Evolutionary conservation across 2,329 filamentous ascomycete genomes (phyloP), one percentile per base, ranked within the genome.

Genomic region (Delphinella strobiligena): DNA sequence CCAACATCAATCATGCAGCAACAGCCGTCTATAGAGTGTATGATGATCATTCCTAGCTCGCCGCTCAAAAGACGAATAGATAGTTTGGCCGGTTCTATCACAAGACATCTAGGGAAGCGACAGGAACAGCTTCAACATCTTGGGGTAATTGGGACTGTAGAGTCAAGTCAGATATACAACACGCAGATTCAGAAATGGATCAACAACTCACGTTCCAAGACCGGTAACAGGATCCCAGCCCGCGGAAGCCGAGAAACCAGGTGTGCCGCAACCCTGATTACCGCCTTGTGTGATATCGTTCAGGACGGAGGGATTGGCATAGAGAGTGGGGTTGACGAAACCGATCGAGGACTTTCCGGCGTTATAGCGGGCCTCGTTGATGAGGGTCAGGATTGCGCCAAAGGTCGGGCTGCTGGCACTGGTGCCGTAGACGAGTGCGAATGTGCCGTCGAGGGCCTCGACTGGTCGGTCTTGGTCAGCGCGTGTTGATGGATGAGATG

Each of bases 321-420:
- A 72, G n/a, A 62, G 47, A 1, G 55, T 51, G 1, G 62, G 62
- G 38, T 65, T 66, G 39, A 63, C 46, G 49, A 66, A 65, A 10
- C 63, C 63, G 7, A 66, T 51, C 12, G 54, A 45, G 11, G 52
- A 46, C 51, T 65, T 66, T 15, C 60, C 61, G 9, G 41, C 34
- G 29, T 52, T 45, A 19, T 55, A 38, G 15, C 61, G 48, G n/a
- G 52, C 60, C 41, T 64, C 55, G 40, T 66, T 66, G 48, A 66
- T 55, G 18, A 70, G 49, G 1, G 66, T 72, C 19, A 74, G 49
- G 31, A 71, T 60, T 0, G 63, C 54, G 0, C 62, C 68, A 46
- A 67, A 66, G 1, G 69, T 63, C 1, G 71, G 72, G 22, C 65
- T 52, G 2, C 63, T 63, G 7, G 69, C 67, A 37, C 65, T 70